A percentile compares a stretch with the other conserved stretches of the same genome.
Evolutionary conservation across 345 rosid genomes (phyloP).

Genomic region (Bruguiera parviflora): DNA sequence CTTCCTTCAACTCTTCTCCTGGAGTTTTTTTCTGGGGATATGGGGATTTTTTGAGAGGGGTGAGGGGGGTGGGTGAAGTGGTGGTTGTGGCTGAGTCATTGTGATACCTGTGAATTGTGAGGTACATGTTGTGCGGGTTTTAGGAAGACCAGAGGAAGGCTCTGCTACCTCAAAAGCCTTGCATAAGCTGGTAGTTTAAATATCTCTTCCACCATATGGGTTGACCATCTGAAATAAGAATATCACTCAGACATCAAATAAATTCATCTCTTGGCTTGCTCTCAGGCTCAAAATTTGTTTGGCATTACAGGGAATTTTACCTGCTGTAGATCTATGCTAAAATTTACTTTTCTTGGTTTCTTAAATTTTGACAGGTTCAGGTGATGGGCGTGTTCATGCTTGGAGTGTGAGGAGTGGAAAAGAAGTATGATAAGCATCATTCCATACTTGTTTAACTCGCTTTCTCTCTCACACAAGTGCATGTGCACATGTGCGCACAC

Average conservation of each 20-base stretch:
- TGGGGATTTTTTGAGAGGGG: not conserved
- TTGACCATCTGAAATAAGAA: no score
- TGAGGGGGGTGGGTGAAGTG: no score
- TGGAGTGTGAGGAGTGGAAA: constrained; percentile 87
- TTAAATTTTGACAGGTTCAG: constrained; percentile 58
- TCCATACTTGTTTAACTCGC: not conserved
- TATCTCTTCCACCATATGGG: no score
- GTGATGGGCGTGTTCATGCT: constrained; percentile 87
- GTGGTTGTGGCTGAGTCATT: no score
- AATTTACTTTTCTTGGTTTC: constrained; percentile 11
- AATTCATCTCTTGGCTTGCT: not conserved
- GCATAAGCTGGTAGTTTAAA: no score
- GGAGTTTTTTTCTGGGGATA: constrained; percentile 5
- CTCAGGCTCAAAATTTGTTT: not conserved
- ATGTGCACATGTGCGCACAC: no score
- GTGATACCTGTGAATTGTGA: no score
- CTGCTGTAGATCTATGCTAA: not conserved
- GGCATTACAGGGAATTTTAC: not conserved
- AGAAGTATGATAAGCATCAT: constrained; percentile 52
- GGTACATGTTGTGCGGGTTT: no score
- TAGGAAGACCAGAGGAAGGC: no score
- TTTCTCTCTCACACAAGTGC: not conserved
- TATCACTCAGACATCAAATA: no score
- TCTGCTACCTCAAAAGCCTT: no score
- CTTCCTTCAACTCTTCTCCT: no score